Base-by-base conservation (phyloP, 768 basidiomycete species). In the Postia placenta region DNA sequence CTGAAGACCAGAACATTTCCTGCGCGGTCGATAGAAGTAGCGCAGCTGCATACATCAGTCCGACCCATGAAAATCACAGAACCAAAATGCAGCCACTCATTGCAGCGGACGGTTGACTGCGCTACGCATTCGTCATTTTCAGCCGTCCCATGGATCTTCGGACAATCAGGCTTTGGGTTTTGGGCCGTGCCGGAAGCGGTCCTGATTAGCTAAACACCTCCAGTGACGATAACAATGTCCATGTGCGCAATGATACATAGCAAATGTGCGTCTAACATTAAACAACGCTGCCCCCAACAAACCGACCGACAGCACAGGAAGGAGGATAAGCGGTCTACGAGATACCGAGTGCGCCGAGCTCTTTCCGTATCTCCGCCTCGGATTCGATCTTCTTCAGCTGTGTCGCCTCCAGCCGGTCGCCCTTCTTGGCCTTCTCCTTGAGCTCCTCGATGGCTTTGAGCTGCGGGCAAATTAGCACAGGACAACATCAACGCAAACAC, bases 371-470 rank as follows among this genome's bases (percentile, higher is more conserved):
- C 51, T 87, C 87, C 7, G 64, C 76, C 67, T 97, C 94, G 7
- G 85, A 84, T 36, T 96, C 93, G 60, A 98, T 95, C 80, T 99
- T 99, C 80, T 87, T 89, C 57, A 95, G 71, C 68, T 99, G 95
- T 15, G 95, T 99, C 49, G 84, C 85, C 67, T 99, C 95, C 25
- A 99, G 75, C 48, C 85, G 80, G 65, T 98, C 94, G 0, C 96
- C 95, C 28, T 87, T 80, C 61, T 80, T 85, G 23, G 81, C 78
- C 71, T 93, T 92, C 56, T 89, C 90, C 72, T 97, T 98, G 43
- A 99, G 80, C 61, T 98, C 94, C 19, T 97, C 92, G 56, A 99
- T 98, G n/a, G 95, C 95, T 66, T 96, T 97, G 56, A 99, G 75
- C 93, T 96, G 56, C 30, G 48, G n/a, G 9, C 30, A 48, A 22